Percentiles rank a stretch among this genome's conserved stretches.
These are phyloP conservation scores for Rhodamnia argentea DNA, from an alignment of 345 rosid species.

Conservation along the genomic window DNA sequence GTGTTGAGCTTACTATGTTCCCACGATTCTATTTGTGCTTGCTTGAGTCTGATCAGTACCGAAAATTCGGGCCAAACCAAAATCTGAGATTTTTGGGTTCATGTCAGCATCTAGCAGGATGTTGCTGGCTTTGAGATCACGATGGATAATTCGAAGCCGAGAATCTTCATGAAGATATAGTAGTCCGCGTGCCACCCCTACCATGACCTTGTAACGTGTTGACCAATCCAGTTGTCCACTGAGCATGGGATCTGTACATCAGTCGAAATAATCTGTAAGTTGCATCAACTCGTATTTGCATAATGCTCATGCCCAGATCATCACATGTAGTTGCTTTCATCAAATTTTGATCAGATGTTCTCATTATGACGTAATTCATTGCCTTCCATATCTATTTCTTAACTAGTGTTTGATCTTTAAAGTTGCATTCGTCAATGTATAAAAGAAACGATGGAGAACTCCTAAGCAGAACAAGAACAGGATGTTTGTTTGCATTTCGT, in stretches of 20 bases:
- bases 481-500: neutral
- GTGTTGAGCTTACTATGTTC: conserved; percentile 45
- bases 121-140: conserved; percentile 60
- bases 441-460: neutral
- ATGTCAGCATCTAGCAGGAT: conserved; percentile 35
- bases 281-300: neutral
- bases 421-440: no score
- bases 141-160: conserved; percentile 49
- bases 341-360: neutral
- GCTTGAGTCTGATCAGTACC: conserved; percentile 16
- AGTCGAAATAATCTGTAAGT: neutral
- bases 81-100: conserved; percentile 63
- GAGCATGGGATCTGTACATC: conserved; percentile 19
- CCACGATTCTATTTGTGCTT: conserved; percentile 38
- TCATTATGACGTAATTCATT: neutral
- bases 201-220: conserved; percentile 19
- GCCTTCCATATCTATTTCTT: neutral
- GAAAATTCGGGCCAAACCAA: conserved; percentile 56
- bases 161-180: conserved; percentile 41
- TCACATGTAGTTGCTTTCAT: neutral
- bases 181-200: conserved; percentile 17
- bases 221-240: conserved; percentile 36
- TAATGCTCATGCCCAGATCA: neutral
- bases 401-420: no score
- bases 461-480: neutral